These are phyloP conservation scores for Dendrobium huoshanense DNA, from an alignment of 106 monocot species.

Conservation along the genomic window DNA sequence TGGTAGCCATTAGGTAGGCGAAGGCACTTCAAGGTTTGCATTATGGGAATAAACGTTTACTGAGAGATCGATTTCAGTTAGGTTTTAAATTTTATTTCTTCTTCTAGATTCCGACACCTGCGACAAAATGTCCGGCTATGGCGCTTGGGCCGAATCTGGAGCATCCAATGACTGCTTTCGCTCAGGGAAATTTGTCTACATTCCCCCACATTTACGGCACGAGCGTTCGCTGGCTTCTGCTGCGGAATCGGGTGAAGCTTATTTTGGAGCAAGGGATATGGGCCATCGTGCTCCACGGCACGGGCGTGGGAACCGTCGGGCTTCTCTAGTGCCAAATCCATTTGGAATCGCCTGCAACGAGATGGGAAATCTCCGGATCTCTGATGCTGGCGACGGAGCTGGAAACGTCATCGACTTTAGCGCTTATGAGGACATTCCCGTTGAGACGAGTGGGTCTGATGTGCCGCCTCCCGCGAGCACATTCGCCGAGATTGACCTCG, in stretches of 20 bases:
- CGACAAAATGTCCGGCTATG: not conserved
- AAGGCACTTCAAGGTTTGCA: too few relatives aligned
- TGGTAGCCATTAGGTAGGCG: too few relatives aligned
- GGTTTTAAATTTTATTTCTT: not conserved
- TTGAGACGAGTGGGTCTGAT: slow-evolving; percentile 76
- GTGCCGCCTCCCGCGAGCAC: slow-evolving; percentile 79
- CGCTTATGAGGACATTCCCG: slow-evolving; percentile 94
- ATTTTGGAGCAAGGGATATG: not conserved
- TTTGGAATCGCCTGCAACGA: not conserved
- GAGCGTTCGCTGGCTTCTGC: not conserved
- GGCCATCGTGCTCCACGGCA: not conserved
- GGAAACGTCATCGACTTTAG: slow-evolving; percentile 69
- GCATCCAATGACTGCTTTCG: not conserved
- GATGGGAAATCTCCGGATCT: not conserved
- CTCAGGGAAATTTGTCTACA: not conserved
- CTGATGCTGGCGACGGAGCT: not conserved
- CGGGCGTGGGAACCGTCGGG: not conserved
- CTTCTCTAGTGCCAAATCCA: not conserved
- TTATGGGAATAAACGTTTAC: too few relatives aligned
- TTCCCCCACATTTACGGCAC: not conserved
- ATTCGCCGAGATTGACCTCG: slow-evolving; percentile 89
- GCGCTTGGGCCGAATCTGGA: not conserved
- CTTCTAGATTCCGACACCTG: not conserved
- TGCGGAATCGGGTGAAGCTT: not conserved
- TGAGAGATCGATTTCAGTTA: not conserved